phyloP scores from a whole-genome alignment of 2,329 filamentous ascomycete species.

The Orbilia quercus region DNA sequence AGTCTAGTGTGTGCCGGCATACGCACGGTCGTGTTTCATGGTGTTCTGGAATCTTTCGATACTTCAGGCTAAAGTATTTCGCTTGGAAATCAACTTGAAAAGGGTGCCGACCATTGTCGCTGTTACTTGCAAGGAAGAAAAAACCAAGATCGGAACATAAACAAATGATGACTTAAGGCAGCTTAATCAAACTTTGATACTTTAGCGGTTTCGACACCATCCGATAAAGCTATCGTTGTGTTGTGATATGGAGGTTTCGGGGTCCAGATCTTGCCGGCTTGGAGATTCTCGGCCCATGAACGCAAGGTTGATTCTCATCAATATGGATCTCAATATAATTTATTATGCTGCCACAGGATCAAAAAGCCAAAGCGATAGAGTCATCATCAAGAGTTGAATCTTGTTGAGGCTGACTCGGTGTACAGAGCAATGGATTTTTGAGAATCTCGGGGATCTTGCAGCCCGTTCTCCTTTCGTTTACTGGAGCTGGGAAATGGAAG shows the following conservation, averaged over 20 bases:
- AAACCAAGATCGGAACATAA: slow-evolving; percentile 49
- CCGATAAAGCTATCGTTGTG: slow-evolving; percentile 27
- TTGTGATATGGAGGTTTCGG: slow-evolving; percentile 1
- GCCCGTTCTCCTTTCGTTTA: slow-evolving; percentile 36
- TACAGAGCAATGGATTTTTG: slow-evolving; percentile 7
- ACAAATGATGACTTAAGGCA: slow-evolving; percentile 26
- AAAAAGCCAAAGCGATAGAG: background rate
- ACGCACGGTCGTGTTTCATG: slow-evolving; percentile 51
- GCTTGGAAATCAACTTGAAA: slow-evolving; percentile 17
- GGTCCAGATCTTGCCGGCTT: too few species aligned
- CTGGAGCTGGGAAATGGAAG: slow-evolving; percentile 26
- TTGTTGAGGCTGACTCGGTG: slow-evolving; percentile 28
- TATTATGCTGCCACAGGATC: background rate
- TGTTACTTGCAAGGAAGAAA: slow-evolving; percentile 20
- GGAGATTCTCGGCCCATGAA: too few species aligned
- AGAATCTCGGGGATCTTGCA: slow-evolving; percentile 42
- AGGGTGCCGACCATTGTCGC: slow-evolving; percentile 21
- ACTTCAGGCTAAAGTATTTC: slow-evolving; percentile 46
- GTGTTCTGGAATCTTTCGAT: slow-evolving; percentile 52
- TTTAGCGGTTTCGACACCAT: slow-evolving; percentile 25
- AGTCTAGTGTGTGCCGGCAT: slow-evolving; percentile 17
- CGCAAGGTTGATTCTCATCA: background rate
- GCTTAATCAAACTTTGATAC: slow-evolving; percentile 51
- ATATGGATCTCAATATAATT: slow-evolving; percentile 6
- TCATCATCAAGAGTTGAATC: too few species aligned